Base-by-base conservation (phyloP, 805 yeast species). In the Candida coquimbonensis region DNA sequence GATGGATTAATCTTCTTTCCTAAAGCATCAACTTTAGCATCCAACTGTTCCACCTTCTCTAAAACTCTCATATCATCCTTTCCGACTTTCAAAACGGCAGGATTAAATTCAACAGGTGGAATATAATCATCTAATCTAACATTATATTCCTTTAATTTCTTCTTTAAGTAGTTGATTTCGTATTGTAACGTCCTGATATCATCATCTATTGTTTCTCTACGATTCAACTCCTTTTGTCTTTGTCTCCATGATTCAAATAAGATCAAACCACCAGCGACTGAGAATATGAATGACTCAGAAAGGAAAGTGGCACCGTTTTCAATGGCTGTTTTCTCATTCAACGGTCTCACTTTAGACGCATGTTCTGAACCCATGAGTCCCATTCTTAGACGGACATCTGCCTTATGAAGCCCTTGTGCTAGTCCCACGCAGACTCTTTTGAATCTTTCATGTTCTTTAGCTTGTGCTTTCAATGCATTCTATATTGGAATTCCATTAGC, bases 281-380 rank as follows among this genome's bases (percentile, higher is more conserved):
- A 68, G 54, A 88, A 87, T 17, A 87, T 79, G 56, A 87, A 83
- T 31, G 80, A 61, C 60, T 87, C 96, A 39, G 91, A 82, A 12
- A 87, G 65, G 59, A 87, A 78, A 46, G 74, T 83, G 38, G 95
- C 93, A 1, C 95, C 96, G 48, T 73, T 78, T 48, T 87, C 93
- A 38, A 88, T 75, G 34, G 96, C 96, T 56, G 79, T 81, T 12
- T 80, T 77, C 53, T 87, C 95, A 60, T 86, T 87, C 60, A 87
- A 72, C 0, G 95, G 95, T 40, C 95, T 73, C 9, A 87, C 75
- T 54, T 74, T 76, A 40, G 75, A 46, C 0, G 49, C 58, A 13
- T 54, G 57, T n/a, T 55, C 52, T 19, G 57, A 52, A 1, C 64
- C 61, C 33, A 61, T 21, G 38, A 86, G 68, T 35, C 75, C 69